A percentile compares a stretch with the other conserved stretches of the same genome.
These are phyloP conservation scores for Plasmodium cynomolgi DNA, from an alignment of 169 alveolate genomes.

Conservation along the genomic window DNA sequence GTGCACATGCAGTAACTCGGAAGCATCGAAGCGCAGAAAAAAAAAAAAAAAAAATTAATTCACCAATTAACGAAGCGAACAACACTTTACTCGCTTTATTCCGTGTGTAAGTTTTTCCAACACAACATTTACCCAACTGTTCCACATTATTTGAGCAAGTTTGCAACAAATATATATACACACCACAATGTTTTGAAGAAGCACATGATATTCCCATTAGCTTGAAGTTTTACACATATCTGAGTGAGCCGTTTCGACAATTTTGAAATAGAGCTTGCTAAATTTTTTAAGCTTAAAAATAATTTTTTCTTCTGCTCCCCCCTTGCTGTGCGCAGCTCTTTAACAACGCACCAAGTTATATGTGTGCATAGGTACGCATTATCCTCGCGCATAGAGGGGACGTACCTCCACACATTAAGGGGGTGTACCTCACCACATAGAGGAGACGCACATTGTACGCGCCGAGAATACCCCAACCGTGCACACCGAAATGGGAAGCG, in stretches of 20 bases:
- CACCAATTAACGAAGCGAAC: not conserved
- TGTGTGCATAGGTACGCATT: not conserved
- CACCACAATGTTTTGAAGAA: slow-evolving; percentile 18
- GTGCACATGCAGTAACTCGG: not conserved
- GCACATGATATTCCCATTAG: not conserved
- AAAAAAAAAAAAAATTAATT: not conserved
- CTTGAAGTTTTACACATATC: not conserved
- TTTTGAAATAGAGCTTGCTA: slow-evolving; percentile 21
- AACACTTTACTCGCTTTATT: not conserved
- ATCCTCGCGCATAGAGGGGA: not conserved
- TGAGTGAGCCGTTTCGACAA: not conserved
- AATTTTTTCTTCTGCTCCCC: not conserved
- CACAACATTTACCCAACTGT: not conserved
- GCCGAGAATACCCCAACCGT: not conserved
- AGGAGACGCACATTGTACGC: not conserved
- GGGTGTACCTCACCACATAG: not conserved
- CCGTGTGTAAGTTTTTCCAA: not conserved
- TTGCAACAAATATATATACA: not conserved
- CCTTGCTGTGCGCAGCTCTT: not conserved
- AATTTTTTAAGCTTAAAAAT: slow-evolving; percentile 14
- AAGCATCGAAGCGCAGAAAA: not conserved
- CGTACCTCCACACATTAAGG: not conserved
- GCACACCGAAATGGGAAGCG: slow-evolving; percentile 27
- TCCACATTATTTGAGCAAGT: not conserved
- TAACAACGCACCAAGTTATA: not conserved